Evolutionary conservation across 495 filamentous ascomycete species (phyloP).

Genomic region (Evernia prunastri): DNA sequence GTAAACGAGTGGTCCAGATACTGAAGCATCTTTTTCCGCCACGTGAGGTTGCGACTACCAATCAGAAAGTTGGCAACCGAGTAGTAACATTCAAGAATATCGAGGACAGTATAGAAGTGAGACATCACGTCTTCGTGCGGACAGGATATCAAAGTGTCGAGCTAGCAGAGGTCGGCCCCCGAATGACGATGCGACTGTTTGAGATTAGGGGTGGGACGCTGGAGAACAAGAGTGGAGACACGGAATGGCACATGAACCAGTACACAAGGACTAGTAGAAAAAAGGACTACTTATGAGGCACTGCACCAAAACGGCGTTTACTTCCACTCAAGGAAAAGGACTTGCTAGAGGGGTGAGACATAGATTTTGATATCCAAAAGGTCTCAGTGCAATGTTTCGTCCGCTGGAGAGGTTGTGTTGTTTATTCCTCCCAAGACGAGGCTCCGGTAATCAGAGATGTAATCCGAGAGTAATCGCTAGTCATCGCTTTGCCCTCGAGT

Average conservation of each 20-base stretch:
- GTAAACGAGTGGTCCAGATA: constrained; percentile 77
- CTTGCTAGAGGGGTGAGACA: background rate
- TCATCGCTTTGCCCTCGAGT: no score
- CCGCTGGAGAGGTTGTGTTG: no score
- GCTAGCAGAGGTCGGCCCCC: constrained; percentile 86
- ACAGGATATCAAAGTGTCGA: constrained; percentile 85
- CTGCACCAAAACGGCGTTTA: background rate
- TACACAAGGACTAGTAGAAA: constrained; percentile 89
- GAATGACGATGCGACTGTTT: constrained; percentile 95
- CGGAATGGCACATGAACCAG: constrained; percentile 90
- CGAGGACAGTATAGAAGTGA: constrained; percentile 85
- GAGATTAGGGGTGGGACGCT: constrained; percentile 89
- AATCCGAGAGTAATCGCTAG: no score
- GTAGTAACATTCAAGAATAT: constrained; percentile 93
- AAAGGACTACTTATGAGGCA: constrained; percentile 76
- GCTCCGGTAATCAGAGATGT: no score
- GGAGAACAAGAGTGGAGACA: constrained; percentile 93
- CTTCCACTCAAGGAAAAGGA: background rate
- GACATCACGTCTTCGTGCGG: constrained; percentile 76
- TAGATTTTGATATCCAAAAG: background rate
- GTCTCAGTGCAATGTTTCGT: background rate
- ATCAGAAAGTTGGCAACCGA: constrained; percentile 70
- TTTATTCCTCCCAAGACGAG: no score
- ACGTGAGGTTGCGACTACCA: constrained; percentile 59
- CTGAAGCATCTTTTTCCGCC: constrained; percentile 94